Conservation (phyloP, 1,284 basidiomycete species). For the Papiliotrema fonsecae region DNA sequence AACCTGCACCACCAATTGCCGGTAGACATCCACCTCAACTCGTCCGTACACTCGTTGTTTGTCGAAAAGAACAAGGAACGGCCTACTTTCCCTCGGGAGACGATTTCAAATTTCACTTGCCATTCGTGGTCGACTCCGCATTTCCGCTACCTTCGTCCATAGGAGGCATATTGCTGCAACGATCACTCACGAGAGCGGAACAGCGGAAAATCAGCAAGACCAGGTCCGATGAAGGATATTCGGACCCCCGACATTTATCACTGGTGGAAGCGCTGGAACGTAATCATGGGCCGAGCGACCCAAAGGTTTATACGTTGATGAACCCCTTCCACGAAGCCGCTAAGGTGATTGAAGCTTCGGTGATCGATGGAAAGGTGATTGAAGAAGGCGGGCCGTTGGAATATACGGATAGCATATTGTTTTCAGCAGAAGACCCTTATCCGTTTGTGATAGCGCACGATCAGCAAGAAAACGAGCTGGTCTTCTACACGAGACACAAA, state of each 20-base stretch:
- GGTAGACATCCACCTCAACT: conserved; percentile 6
- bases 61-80: conserved; percentile 67
- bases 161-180: conserved; percentile 55
- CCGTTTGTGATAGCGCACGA: conserved; percentile 33
- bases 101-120: conserved; percentile 72
- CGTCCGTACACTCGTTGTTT: conserved; percentile 64
- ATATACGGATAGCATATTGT: conserved; percentile 8
- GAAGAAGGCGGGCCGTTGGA: conserved; percentile 14
- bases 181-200: conserved; percentile 48
- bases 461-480: conserved; percentile 19
- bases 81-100: conserved; percentile 69
- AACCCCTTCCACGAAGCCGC: conserved; percentile 71
- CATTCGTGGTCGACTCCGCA: conserved; percentile 69
- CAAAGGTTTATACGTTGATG: conserved; percentile 70
- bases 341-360: conserved; percentile 50
- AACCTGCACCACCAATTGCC: conserved; percentile 12
- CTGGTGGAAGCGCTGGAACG: conserved; percentile 57
- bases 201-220: background rate
- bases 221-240: background rate
- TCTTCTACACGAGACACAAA: conserved; percentile 29
- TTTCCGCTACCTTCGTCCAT: conserved; percentile 68
- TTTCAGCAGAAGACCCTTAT: conserved; percentile 20
- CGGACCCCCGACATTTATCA: conserved; percentile 25
- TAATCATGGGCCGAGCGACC: conserved; percentile 58
- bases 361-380: conserved; percentile 12